phyloP scores from a whole-genome alignment of 441 rosid species.

The Melastoma candidum region DNA sequence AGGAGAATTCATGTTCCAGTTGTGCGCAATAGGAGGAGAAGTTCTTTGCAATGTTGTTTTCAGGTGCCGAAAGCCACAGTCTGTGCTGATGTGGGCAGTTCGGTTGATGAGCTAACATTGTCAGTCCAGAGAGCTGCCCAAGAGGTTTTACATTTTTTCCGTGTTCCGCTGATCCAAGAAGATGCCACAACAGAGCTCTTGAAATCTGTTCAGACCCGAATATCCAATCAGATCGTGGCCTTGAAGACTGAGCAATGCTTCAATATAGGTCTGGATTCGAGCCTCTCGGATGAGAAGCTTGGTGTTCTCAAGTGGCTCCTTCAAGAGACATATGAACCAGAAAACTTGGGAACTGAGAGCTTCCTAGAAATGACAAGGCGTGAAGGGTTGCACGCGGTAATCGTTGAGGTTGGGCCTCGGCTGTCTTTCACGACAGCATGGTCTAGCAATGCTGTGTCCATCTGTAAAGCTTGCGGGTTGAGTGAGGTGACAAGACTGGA shows the following conservation, averaged over 20 bases:
- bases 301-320: conserved; percentile 71
- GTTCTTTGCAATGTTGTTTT: conserved; percentile 43
- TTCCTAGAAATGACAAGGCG: conserved; percentile 71
- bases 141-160: conserved; percentile 68
- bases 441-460: conserved; percentile 90
- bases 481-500: conserved; percentile 76
- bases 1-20: conserved; percentile 15
- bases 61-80: conserved; percentile 39
- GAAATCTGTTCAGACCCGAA: conserved; percentile 49
- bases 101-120: conserved; percentile 34
- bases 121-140: conserved; percentile 37
- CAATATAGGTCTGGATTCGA: conserved; percentile 48
- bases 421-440: conserved; percentile 94
- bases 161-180: conserved; percentile 73
- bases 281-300: conserved; percentile 41
- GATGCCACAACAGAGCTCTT: conserved; percentile 58
- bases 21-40: conserved; percentile 19
- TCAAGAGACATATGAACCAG: conserved; percentile 87
- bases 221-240: conserved; percentile 59
- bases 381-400: conserved; percentile 44
- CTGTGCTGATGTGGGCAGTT: conserved; percentile 22
- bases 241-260: conserved; percentile 82
- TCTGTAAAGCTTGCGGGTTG: conserved; percentile 73
- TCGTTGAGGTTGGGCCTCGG: conserved; percentile 87
- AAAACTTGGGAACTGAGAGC: conserved; percentile 64